Evolutionary conservation across 495 filamentous ascomycete species (phyloP).

Genomic region (Pyrenula massariospora): DNA sequence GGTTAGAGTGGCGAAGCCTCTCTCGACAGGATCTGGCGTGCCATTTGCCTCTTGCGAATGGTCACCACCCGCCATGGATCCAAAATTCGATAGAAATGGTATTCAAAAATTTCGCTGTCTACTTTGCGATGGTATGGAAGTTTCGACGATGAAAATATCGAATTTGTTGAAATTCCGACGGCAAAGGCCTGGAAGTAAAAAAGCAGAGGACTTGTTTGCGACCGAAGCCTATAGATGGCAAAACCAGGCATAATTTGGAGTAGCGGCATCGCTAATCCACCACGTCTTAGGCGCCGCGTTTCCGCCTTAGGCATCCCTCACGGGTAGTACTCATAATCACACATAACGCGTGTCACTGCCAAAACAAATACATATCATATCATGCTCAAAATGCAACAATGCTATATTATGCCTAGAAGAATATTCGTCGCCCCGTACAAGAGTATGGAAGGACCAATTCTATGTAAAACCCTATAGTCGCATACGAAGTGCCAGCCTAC

Average conservation of each 20-base stretch:
- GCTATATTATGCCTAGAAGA: too few species aligned
- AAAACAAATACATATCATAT: too few species aligned
- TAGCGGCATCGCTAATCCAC: too few species aligned
- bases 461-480: too few species aligned
- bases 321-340: too few species aligned
- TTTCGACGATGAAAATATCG: constrained; percentile 15
- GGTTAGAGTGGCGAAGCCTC: constrained; percentile 65
- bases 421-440: too few species aligned
- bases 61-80: constrained; percentile 33
- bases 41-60: constrained; percentile 33
- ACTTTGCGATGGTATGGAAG: constrained; percentile 1
- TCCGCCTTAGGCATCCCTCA: too few species aligned
- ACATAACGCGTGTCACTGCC: too few species aligned
- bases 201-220: constrained; percentile 2
- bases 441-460: too few species aligned
- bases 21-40: constrained; percentile 56
- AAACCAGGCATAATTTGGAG: constrained; percentile 3
- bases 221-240: constrained; percentile 2
- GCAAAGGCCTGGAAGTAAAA: constrained; percentile 10
- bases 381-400: too few species aligned
- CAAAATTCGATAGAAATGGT: neutral
- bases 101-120: neutral
- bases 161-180: constrained; percentile 14
- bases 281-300: too few species aligned
- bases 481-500: too few species aligned